A percentile compares a stretch with the other conserved stretches of the same genome.
phyloP scores from a whole-genome alignment of 2,329 filamentous ascomycete species.

The Aotearoamyces nothofagi region DNA sequence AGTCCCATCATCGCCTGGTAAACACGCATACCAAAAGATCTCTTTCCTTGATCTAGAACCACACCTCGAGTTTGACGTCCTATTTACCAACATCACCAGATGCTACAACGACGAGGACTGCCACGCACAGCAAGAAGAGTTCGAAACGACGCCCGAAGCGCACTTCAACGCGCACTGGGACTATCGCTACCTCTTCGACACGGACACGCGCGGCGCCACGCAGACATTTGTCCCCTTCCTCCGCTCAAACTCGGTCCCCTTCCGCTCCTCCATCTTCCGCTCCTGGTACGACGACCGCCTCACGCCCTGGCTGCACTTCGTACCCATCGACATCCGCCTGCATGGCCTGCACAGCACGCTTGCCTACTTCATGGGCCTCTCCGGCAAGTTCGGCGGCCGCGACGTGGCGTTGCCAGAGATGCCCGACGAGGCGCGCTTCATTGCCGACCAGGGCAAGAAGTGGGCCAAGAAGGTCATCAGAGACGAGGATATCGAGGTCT shows the following conservation, averaged over 20 bases:
- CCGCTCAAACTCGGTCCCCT: constrained; percentile 31
- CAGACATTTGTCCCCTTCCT: constrained; percentile 36
- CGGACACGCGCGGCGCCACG: constrained; percentile 38
- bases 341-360: constrained; percentile 11
- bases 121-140: constrained; percentile 16
- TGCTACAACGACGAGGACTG: constrained; percentile 22
- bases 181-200: constrained; percentile 40
- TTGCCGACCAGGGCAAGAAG: constrained; percentile 34
- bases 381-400: constrained; percentile 3
- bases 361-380: constrained; percentile 14
- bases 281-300: constrained; percentile 51
- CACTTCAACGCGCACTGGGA: constrained; percentile 23
- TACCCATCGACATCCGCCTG: constrained; percentile 37
- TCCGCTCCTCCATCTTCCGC: constrained; percentile 44
- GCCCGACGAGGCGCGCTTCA: constrained; percentile 26
- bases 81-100: constrained; percentile 22
- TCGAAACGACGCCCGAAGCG: constrained; percentile 11
- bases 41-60: constrained; percentile 22
- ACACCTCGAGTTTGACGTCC: constrained; percentile 18
- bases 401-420: constrained; percentile 2
- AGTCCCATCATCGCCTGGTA: constrained; percentile 16
- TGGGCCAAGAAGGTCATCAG: constrained; percentile 39
- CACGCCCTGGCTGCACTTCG: constrained; percentile 46
- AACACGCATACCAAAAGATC: constrained; percentile 24
- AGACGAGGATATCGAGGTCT: constrained; percentile 42